phyloP scores from a whole-genome alignment of 441 rosid species.

The Mallotus japonicus region DNA sequence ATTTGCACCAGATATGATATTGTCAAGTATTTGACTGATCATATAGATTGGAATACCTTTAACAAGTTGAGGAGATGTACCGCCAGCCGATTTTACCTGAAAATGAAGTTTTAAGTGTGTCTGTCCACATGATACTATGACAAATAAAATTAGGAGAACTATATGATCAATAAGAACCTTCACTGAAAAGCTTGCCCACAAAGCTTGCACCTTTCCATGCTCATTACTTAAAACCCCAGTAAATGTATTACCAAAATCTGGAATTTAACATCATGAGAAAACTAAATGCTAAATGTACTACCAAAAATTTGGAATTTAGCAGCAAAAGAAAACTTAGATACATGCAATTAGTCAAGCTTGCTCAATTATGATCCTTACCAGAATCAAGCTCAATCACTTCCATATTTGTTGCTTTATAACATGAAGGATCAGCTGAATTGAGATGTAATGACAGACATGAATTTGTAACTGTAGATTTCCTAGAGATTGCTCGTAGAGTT shows the following conservation, averaged over 20 bases:
- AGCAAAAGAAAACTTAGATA: constrained; percentile 20
- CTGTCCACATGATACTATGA: constrained; percentile 1
- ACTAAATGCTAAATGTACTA: constrained; percentile 49
- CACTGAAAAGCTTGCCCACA: constrained; percentile 96
- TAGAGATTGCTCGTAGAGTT: constrained; percentile 84
- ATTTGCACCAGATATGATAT: constrained; percentile 64
- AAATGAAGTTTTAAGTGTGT: constrained; percentile 22
- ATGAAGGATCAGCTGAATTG: constrained; percentile 79
- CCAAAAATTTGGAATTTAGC: constrained; percentile 72
- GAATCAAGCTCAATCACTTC: constrained; percentile 97
- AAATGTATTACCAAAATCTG: constrained; percentile 94
- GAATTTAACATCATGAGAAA: constrained; percentile 26
- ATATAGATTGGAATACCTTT: constrained; percentile 87
- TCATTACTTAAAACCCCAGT: constrained; percentile 91
- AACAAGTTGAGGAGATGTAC: constrained; percentile 77
- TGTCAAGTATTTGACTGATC: constrained; percentile 73
- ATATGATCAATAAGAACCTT: constrained; percentile 51
- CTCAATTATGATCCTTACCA: constrained; percentile 41
- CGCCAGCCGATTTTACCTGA: constrained; percentile 70
- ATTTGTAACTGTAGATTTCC: constrained; percentile 90
- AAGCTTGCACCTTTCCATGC: constrained; percentile 87
- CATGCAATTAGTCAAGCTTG: constrained; percentile 14
- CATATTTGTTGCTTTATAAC: constrained; percentile 92
- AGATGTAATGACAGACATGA: constrained; percentile 81
- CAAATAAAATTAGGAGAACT: constrained; percentile 17